Conservation (phyloP, 1,284 basidiomycete genomes). For the Ceratobasidium sp. region DNA sequence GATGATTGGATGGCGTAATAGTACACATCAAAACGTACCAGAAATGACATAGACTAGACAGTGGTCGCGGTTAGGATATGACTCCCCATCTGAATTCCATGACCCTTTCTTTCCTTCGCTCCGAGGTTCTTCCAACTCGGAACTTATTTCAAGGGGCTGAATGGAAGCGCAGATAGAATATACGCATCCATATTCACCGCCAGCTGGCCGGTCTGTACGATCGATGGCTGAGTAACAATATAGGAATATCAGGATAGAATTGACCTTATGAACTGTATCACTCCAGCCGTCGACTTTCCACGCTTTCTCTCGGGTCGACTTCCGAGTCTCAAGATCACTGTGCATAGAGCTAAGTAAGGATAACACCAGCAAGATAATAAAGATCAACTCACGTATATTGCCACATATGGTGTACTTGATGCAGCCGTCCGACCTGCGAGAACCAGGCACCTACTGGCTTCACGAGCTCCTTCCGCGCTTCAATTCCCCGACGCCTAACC, state of each 20-base stretch:
- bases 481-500: slow-evolving; percentile 83
- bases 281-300: slow-evolving; percentile 96
- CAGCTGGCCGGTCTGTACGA: slow-evolving; percentile 77
- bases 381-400: slow-evolving; percentile 80
- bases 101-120: slow-evolving; percentile 1
- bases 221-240: slow-evolving; percentile 43
- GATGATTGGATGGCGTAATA: not conserved
- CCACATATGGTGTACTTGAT: slow-evolving; percentile 89
- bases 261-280: slow-evolving; percentile 90
- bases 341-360: slow-evolving; percentile 43
- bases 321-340: slow-evolving; percentile 83
- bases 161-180: slow-evolving; percentile 78
- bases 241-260: slow-evolving; percentile 47
- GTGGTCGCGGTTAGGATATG: not conserved
- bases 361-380: not conserved
- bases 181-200: slow-evolving; percentile 83
- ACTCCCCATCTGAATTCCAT: slow-evolving; percentile 2
- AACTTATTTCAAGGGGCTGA: slow-evolving; percentile 79
- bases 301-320: slow-evolving; percentile 85
- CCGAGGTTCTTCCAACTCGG: slow-evolving; percentile 14
- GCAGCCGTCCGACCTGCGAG: slow-evolving; percentile 82
- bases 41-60: not conserved
- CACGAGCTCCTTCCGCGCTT: slow-evolving; percentile 85
- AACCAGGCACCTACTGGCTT: slow-evolving; percentile 95
- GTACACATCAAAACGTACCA: slow-evolving; percentile 37